Percentiles rank a stretch among this genome's conserved stretches.
Conservation (phyloP, 176 grass and related monocot genomes). For the barley (Hordeum vulgare) region MorexV3_pseudomolecules_assembly NC_058522.1:495961681-495962180, state of each 20-base stretch:
- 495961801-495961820: background rate
- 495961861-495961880: background rate
- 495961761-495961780: background rate
- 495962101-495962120: background rate
- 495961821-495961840: background rate
- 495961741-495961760: background rate
- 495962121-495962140: background rate
- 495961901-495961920: background rate
- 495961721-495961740: background rate
- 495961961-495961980: background rate
- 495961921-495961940: background rate
- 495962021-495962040: background rate
- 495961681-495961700: background rate
- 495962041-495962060: background rate
- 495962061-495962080: background rate
- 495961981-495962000: background rate
- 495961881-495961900: background rate
- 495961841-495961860: background rate
- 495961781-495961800: background rate
- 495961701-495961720: background rate
- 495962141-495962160: no score
- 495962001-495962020: no score
- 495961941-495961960: background rate
- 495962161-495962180: background rate
- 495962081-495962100: background rate